Evolutionary conservation across 2,329 filamentous ascomycete genomes (phyloP).

Genomic region (Penicillium digitatum): DNA sequence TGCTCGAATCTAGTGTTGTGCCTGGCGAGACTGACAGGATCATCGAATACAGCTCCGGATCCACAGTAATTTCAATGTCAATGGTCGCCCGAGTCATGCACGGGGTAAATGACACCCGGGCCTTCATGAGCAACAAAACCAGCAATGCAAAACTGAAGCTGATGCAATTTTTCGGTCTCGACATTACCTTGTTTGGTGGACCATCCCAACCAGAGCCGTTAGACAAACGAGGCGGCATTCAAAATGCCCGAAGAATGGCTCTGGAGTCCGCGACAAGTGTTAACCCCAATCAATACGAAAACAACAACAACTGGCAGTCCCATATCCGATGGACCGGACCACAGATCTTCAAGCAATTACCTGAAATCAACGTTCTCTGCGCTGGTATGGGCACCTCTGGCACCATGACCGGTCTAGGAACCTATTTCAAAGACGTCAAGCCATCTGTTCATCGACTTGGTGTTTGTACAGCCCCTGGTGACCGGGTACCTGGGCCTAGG

Average conservation of each 20-base stretch:
- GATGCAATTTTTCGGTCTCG: slow-evolving; percentile 58
- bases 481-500: slow-evolving; percentile 58
- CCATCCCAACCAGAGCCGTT: slow-evolving; percentile 56
- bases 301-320: slow-evolving; percentile 44
- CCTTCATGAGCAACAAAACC: slow-evolving; percentile 59
- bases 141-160: slow-evolving; percentile 51
- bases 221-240: slow-evolving; percentile 54
- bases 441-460: slow-evolving; percentile 39
- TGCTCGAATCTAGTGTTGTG: slow-evolving; percentile 45
- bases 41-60: slow-evolving; percentile 60
- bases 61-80: slow-evolving; percentile 59
- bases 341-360: slow-evolving; percentile 55
- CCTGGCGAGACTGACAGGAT: slow-evolving; percentile 50
- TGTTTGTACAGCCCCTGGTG: slow-evolving; percentile 55
- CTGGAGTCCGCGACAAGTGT: slow-evolving; percentile 43
- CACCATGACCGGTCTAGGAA: slow-evolving; percentile 50
- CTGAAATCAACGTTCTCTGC: slow-evolving; percentile 55
- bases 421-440: slow-evolving; percentile 49
- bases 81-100: slow-evolving; percentile 53
- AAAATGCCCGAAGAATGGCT: slow-evolving; percentile 45
- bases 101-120: slow-evolving; percentile 50
- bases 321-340: slow-evolving; percentile 59
- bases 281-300: slow-evolving; percentile 58
- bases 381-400: slow-evolving; percentile 56
- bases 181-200: slow-evolving; percentile 57